Evolutionary conservation across 2,329 filamentous ascomycete genomes (phyloP), one percentile per base, ranked within the genome.

Genomic region (Penicillium sp.): DNA sequence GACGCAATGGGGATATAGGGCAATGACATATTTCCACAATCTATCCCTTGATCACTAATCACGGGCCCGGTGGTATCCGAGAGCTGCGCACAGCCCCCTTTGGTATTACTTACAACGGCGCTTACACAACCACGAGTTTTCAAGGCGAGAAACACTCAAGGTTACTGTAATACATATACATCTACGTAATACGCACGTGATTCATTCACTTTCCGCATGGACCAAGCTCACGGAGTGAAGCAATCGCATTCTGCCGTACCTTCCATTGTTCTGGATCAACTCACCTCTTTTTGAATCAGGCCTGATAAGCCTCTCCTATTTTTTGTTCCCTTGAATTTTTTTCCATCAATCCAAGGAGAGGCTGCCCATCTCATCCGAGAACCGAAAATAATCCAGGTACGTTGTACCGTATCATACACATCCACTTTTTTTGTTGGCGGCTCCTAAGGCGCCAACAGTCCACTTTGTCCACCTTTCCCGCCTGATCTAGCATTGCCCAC

Each of bases 11-110:
- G 31, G 35, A 24, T 21, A 21, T 31, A 24, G 31, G 19, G 47
- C 31, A 37, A 49, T 49, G 47, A 37, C 31, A 49, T 49, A 37
- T 49, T 49, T 49, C 47, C 47, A 49, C 31, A 47, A 33, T 33
- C n/a, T 31, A 53, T 47, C 42, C 44, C 42, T 53, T 47, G 42
- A 48, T 42, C 31, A 51, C 13, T 33, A 21, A 33, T 22, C 27
- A 53, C 60, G 47, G 52, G 35, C 59, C 58, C 63, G 62, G 59
- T 44, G 54, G 29, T 63, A 64, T 65, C 64, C 64, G 64, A 62
- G 47, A 56, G 27, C 49, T 52, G 42, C 56, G 51, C 49, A 54
- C 46, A 46, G 54, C 50, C 49, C 39, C 47, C 48, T 44, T 31
- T n/a, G 6, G 52, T 57, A 54, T 60, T 56, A 8, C 1, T 31